These are phyloP conservation scores for Eucalyptus marginata DNA, from an alignment of 345 rosid genomes.

Conservation along the genomic window DNA sequence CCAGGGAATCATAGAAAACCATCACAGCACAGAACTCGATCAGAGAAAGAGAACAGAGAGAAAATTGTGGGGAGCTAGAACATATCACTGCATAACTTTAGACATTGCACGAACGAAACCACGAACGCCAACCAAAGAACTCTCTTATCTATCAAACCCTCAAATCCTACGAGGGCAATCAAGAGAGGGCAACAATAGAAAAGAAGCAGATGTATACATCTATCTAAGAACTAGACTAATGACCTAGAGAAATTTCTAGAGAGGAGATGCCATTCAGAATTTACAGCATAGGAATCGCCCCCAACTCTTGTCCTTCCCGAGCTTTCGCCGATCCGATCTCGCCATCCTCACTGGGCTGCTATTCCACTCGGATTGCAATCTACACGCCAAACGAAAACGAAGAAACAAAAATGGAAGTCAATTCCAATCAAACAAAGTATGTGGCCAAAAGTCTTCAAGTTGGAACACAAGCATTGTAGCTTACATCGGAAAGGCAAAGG, in stretches of 20 bases:
- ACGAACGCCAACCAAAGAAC: background rate
- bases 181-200: background rate
- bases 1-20: no score
- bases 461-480: background rate
- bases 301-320: conserved; percentile 10
- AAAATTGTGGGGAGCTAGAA: background rate
- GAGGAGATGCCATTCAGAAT: conserved; percentile 3
- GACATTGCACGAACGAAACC: background rate
- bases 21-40: background rate
- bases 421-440: background rate
- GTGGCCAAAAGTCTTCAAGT: background rate
- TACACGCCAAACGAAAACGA: background rate
- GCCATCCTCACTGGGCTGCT: conserved; percentile 35
- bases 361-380: conserved; percentile 27
- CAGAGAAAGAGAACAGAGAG: background rate
- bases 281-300: conserved; percentile 19
- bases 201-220: background rate
- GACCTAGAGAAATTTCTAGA: background rate
- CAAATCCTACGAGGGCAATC: background rate
- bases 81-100: background rate
- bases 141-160: background rate
- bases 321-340: conserved; percentile 1
- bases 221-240: background rate
- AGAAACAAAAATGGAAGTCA: background rate
- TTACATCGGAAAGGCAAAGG: conserved; percentile 93